A percentile compares a stretch with the other conserved stretches of the same genome.
Evolutionary conservation across 495 filamentous ascomycete species (phyloP).

Genomic region (Talaromyces adpressus): DNA sequence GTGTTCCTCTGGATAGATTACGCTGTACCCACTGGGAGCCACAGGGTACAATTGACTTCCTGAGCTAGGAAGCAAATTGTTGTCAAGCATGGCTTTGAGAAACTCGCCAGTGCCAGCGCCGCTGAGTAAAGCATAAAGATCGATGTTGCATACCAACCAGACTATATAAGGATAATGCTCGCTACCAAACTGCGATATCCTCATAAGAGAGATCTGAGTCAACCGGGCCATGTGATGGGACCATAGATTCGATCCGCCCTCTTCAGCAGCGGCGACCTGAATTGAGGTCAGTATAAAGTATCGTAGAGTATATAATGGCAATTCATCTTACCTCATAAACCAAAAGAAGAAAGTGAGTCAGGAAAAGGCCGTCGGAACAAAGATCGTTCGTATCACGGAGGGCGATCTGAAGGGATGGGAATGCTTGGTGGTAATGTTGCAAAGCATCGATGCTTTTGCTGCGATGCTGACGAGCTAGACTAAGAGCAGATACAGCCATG

Average conservation of each 20-base stretch:
- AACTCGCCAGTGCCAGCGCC: conserved; percentile 47
- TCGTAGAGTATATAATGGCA: not conserved
- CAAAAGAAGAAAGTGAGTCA: conserved; percentile 55
- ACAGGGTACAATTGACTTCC: conserved; percentile 27
- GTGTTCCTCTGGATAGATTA: conserved; percentile 29
- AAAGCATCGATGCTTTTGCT: conserved; percentile 40
- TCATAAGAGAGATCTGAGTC: conserved; percentile 40
- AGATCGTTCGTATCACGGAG: conserved; percentile 41
- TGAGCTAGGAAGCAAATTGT: conserved; percentile 41
- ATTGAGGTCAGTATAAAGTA: conserved; percentile 6
- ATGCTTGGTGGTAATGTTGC: conserved; percentile 50
- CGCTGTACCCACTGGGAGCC: conserved; percentile 17
- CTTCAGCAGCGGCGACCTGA: conserved; percentile 41
- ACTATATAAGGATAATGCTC: conserved; percentile 47
- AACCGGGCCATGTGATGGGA: conserved; percentile 49
- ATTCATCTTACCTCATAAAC: conserved; percentile 45
- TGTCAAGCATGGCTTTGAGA: conserved; percentile 35
- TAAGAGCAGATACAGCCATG: conserved; percentile 52
- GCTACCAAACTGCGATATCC: conserved; percentile 34
- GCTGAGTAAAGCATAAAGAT: conserved; percentile 49
- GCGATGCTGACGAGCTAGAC: conserved; percentile 40
- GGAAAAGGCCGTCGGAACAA: conserved; percentile 48
- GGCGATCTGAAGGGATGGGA: conserved; percentile 40
- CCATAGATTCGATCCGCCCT: conserved; percentile 44
- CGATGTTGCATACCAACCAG: conserved; percentile 51